Conservation (phyloP, 179 eudicot genomes). For the Silene noctiflora region DNA sequence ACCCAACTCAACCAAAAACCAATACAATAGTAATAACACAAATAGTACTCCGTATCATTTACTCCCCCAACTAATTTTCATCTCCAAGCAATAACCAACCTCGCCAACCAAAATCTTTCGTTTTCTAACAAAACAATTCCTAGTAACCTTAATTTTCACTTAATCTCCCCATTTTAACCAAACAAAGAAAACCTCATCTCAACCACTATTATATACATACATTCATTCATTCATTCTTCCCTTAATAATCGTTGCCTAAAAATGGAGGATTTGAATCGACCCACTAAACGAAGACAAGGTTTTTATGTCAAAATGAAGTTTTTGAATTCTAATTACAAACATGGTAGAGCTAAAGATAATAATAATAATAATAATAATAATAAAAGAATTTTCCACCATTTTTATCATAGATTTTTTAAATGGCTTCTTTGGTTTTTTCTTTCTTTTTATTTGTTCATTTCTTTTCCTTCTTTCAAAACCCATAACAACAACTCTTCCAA, state of each 20-base stretch:
- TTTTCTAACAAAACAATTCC: background rate
- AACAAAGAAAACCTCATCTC: conserved; percentile 45
- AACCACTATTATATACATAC: conserved; percentile 20
- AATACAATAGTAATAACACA: conserved; percentile 15
- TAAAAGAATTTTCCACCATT: conserved; percentile 16
- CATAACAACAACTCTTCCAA: background rate
- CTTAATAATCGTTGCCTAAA: conserved; percentile 15
- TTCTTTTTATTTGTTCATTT: conserved; percentile 49
- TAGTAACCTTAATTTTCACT: conserved; percentile 34
- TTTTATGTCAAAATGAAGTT: conserved; percentile 50
- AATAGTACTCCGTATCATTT: no score
- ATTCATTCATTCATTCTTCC: background rate
- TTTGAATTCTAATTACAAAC: conserved; percentile 27
- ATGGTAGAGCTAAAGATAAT: conserved; percentile 26
- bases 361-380: background rate
- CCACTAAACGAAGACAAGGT: conserved; percentile 37
- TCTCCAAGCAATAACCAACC: background rate
- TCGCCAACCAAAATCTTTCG: background rate
- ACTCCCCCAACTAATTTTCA: background rate
- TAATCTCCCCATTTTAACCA: conserved; percentile 26
- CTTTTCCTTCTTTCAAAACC: conserved; percentile 38
- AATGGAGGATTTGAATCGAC: conserved; percentile 40
- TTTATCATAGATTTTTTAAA: conserved; percentile 38
- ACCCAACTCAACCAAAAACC: conserved; percentile 31
- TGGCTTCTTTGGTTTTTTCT: conserved; percentile 59